Percentiles rank a stretch among this genome's conserved stretches.
Evolutionary conservation across 2,329 filamentous ascomycete species (phyloP).

Genomic region (Fusarium kyushuense): DNA sequence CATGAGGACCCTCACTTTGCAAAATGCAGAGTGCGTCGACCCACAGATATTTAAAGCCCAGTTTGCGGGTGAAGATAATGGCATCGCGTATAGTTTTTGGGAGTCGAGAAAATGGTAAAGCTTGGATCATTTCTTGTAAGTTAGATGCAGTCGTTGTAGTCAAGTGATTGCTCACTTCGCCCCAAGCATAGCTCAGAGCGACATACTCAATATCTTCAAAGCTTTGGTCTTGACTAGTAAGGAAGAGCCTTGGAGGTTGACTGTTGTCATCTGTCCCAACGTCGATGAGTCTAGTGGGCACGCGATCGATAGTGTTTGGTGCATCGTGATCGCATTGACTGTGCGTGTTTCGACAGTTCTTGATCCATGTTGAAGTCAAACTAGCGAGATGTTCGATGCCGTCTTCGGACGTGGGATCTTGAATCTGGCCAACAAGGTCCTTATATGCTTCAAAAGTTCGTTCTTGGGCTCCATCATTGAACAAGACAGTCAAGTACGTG

Average conservation of each 20-base stretch:
- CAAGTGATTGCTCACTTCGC: background rate
- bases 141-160: background rate
- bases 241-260: background rate
- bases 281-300: background rate
- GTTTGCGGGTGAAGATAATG: background rate
- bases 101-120: background rate
- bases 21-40: background rate
- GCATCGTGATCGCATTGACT: background rate
- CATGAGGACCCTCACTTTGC: background rate
- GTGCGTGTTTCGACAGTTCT: background rate
- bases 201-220: background rate
- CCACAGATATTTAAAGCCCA: background rate
- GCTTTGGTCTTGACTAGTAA: background rate
- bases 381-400: background rate
- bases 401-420: background rate
- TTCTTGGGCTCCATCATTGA: background rate
- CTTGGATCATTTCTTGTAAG: background rate
- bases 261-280: background rate
- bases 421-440: background rate
- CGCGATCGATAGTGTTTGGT: fast-evolving
- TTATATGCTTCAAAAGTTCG: background rate
- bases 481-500: background rate
- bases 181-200: conserved; percentile 3
- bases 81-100: background rate
- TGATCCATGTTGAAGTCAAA: background rate